Evolutionary conservation across 2,329 filamentous ascomycete genomes (phyloP), one percentile per base, ranked within the genome.

Genomic region (Fusarium avenaceum): DNA sequence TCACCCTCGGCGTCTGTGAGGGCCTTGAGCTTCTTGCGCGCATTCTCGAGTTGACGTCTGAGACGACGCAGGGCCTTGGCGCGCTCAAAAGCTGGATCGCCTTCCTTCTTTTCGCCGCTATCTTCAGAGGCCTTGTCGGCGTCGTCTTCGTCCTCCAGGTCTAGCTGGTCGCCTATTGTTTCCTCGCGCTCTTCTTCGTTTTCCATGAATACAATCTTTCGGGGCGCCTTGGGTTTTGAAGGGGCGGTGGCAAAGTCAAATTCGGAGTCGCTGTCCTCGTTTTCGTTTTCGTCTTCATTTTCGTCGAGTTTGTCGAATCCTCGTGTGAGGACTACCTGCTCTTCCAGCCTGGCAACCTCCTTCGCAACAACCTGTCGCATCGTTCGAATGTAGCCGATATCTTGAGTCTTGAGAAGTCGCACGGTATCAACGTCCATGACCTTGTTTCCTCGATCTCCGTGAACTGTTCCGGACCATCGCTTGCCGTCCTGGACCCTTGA

Each of bases 351-450:
- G 40, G 80, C 80, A 3, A 89, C 84, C 68, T 91, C 87, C 74
- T 89, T 89, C 59, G 80, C 75, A 5, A 85, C 82, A 26, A 88
- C 82, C 68, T 89, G 89, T 57, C 86, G 81, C 82, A 88, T 86
- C 22, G 87, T 89, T 64, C 89, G 80, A 26, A 91, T 76, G 75
- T 91, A 91, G 4, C 85, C 88, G 30, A 89, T 76, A 72, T 92
- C 89, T 77, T 92, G 89, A 3, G 89, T 91, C 81, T 91, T 92
- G 66, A 91, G 83, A 22, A 91, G 79, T 20, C 89, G 82, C 24
- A 89, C 86, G 2, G 84, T 83, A 22, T 90, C 86, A 38, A 86
- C 75, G 48, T 84, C 82, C 75, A 91, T 74, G 5, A 81, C 80
- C 63, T 80, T 80, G 72, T 87, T 88, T 15, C 87, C 87, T 49